Percentiles rank a stretch among this genome's conserved stretches.
These are phyloP conservation scores for Aspergillus panamensis DNA, from an alignment of 495 filamentous ascomycete genomes.

Conservation along the genomic window DNA sequence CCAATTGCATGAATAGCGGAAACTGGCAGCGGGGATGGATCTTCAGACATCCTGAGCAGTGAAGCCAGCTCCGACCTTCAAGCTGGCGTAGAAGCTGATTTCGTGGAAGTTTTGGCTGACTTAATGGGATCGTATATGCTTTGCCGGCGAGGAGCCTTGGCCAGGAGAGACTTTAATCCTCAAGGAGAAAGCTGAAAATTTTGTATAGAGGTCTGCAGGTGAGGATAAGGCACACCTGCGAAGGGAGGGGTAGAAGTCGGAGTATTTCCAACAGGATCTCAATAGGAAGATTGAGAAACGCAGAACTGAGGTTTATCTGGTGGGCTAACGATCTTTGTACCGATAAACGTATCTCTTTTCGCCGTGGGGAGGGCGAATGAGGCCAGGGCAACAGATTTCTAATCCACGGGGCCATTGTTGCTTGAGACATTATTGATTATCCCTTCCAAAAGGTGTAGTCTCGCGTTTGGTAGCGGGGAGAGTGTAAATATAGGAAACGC, in stretches of 20 bases:
- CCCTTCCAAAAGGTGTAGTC: too few species aligned
- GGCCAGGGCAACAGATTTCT: too few species aligned
- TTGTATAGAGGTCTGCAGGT: conserved; percentile 17
- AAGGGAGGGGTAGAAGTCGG: conserved; percentile 2
- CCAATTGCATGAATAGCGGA: too few species aligned
- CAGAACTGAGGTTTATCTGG: too few species aligned
- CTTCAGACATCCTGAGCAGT: conserved; percentile 13
- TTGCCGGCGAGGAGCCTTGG: conserved; percentile 8
- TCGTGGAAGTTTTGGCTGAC: neutral
- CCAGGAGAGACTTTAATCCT: conserved; percentile 14
- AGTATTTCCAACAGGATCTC: conserved; percentile 16
- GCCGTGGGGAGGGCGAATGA: too few species aligned
- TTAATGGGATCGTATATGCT: neutral
- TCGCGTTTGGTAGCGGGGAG: too few species aligned
- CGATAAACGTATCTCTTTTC: too few species aligned
- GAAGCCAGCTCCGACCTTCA: conserved; percentile 10
- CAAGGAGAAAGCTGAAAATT: neutral
- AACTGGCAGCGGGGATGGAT: conserved; percentile 8
- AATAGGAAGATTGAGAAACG: conserved; percentile 11
- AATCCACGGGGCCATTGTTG: too few species aligned
- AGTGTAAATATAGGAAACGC: too few species aligned
- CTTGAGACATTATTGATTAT: too few species aligned
- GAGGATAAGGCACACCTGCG: conserved; percentile 16
- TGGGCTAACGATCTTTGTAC: too few species aligned
- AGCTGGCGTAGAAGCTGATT: conserved; percentile 11